Evolutionary conservation across 2,329 filamentous ascomycete species (phyloP).

Genomic region (Neonectria neomacrospora): DNA sequence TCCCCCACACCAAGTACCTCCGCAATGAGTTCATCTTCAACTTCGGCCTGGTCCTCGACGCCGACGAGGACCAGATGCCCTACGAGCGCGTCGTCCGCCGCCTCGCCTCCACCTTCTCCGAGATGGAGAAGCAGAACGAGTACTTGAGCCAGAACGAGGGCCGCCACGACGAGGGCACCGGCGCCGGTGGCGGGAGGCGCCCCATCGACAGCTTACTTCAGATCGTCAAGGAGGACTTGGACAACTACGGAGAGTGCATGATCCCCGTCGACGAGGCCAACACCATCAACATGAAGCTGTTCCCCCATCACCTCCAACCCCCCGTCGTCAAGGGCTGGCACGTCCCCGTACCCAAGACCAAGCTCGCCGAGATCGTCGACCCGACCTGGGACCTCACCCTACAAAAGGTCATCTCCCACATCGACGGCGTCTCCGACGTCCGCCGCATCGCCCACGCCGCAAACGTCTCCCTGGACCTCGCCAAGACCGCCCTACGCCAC

Average conservation of each 20-base stretch:
- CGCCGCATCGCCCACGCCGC: slow-evolving; percentile 86
- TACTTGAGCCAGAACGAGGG: slow-evolving; percentile 76
- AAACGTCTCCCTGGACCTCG: slow-evolving; percentile 87
- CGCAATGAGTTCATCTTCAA: slow-evolving; percentile 99
- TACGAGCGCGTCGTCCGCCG: slow-evolving; percentile 89
- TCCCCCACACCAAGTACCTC: slow-evolving; percentile 83
- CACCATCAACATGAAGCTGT: slow-evolving; percentile 95
- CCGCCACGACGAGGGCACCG: slow-evolving; percentile 38
- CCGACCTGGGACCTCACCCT: slow-evolving; percentile 81
- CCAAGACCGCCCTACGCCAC: slow-evolving; percentile 87
- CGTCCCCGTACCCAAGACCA: slow-evolving; percentile 82
- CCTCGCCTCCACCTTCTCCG: slow-evolving; percentile 84
- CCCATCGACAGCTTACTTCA: slow-evolving; percentile 86
- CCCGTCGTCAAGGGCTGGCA: slow-evolving; percentile 87
- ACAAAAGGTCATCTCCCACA: slow-evolving; percentile 81
- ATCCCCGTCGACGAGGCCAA: slow-evolving; percentile 95
- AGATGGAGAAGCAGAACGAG: slow-evolving; percentile 90
- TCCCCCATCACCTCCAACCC: slow-evolving; percentile 82
- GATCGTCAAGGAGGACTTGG: slow-evolving; percentile 85
- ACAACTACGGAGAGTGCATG: slow-evolving; percentile 98
- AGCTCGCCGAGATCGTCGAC: slow-evolving; percentile 71
- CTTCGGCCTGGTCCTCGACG: slow-evolving; percentile 84
- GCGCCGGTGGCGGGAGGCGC: slow-evolving; percentile 62
- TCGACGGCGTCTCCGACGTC: slow-evolving; percentile 92
- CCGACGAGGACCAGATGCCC: slow-evolving; percentile 74